phyloP scores from a whole-genome alignment of 441 rosid genomes.

The Syzygium syzygioides region DNA sequence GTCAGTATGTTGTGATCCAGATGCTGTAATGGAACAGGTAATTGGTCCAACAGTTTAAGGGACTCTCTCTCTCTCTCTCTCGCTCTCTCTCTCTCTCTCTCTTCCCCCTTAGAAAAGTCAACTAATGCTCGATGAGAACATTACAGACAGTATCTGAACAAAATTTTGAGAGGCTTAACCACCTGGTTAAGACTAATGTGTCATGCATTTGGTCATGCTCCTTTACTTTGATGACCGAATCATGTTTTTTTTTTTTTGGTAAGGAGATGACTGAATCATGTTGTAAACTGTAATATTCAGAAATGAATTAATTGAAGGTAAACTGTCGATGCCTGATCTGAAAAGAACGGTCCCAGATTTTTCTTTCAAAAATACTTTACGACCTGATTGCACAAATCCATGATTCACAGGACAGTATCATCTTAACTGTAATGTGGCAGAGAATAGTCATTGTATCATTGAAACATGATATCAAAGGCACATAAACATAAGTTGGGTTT shows the following conservation, averaged over 20 bases:
- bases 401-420: neutral
- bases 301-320: neutral
- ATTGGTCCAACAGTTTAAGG: neutral
- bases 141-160: neutral
- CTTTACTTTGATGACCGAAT: neutral
- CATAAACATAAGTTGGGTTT: neutral
- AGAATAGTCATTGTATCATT: neutral
- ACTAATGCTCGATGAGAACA: neutral
- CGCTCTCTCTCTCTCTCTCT: neutral
- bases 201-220: neutral
- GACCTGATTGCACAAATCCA: neutral
- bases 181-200: neutral
- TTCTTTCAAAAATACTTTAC: neutral
- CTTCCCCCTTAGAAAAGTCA: neutral
- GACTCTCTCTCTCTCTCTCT: neutral
- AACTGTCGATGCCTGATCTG: neutral
- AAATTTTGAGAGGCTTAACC: neutral
- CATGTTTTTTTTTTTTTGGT: neutral
- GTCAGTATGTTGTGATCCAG: neutral
- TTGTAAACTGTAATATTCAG: neutral
- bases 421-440: neutral
- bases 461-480: constrained; percentile 1
- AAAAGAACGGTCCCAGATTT: neutral
- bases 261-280: neutral
- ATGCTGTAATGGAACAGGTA: neutral